Base-by-base conservation (phyloP, 495 filamentous ascomycete species). In the Daldinia concentrica region DNA sequence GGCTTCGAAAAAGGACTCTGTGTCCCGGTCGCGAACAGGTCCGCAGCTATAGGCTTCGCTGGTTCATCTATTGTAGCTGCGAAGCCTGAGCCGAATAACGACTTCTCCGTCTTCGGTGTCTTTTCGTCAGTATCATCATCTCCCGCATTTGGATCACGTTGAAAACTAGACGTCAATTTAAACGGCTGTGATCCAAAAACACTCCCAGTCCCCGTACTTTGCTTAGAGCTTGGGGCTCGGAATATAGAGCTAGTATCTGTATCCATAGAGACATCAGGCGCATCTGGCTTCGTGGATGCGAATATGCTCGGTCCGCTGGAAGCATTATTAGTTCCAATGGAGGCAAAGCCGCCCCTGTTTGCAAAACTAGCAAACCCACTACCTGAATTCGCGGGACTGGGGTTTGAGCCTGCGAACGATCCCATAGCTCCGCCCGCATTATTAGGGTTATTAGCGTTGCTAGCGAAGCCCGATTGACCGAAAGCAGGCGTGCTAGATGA, bases 141-240 rank as follows among this genome's bases (percentile, higher is more conserved):
- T 55, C 86, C 86, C 26, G 86, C 86, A 58, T 84, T 81, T 8
- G 85, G 85, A 75, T 97, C 94, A 30, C 84, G 84, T 77, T 95
- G 93, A 80, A 98, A 98, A 14, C 88, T 91, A 48, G 90, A 92
- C 2, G 87, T 90, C 22, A 98, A 84, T 26, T 88, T 88, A 76
- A 98, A 97, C 0, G 86, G 84, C 58, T 82, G 80, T 36, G 83
- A 76, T 15, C 89, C 88, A 76, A 93, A 90, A 12, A 77, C 57
- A 5, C 79, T 76, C 9, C 78, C 79, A 50, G 80, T 56, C 52
- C 74, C 75, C 3, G 69, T 72, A 6, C 79, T 68, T 32, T 82
- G 82, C 64, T 86, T 83, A 66, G 76, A 66, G 73, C 75, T 85
- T 79, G 79, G 71, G 32, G 79, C 75, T 0, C 77, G 80, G 67